Conservation (phyloP, 1,284 basidiomycete genomes). For the Ceratobasidium sp. region DNA sequence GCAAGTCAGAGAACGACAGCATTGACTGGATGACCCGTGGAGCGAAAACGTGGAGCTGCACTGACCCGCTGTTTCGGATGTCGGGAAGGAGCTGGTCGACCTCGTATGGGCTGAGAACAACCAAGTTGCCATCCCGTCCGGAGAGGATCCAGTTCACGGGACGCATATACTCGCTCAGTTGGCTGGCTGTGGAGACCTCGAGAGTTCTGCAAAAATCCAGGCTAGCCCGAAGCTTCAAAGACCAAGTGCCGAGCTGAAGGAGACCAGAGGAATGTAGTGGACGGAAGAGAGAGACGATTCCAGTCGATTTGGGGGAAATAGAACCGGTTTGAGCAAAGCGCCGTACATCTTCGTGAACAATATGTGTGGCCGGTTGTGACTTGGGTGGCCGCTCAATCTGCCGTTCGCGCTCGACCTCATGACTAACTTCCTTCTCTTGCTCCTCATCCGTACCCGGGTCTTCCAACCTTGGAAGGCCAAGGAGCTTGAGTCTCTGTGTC, state of each 20-base stretch:
- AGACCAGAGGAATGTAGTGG: background rate
- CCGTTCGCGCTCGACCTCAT: slow-evolving; percentile 42
- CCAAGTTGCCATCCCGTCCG: slow-evolving; percentile 43
- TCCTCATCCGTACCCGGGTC: slow-evolving; percentile 60
- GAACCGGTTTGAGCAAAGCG: slow-evolving; percentile 14
- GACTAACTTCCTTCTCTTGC: slow-evolving; percentile 63
- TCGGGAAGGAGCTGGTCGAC: slow-evolving; percentile 59
- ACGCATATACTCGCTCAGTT: slow-evolving; percentile 31
- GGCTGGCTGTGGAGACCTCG: background rate
- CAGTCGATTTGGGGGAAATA: background rate
- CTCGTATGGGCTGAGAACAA: slow-evolving; percentile 63
- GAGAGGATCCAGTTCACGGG: slow-evolving; percentile 60
- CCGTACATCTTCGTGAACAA: background rate
- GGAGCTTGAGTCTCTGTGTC: slow-evolving; percentile 52
- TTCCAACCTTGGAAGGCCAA: slow-evolving; percentile 53
- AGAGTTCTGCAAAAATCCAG: slow-evolving; percentile 56
- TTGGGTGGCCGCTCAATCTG: slow-evolving; percentile 41
- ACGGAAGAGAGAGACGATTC: slow-evolving; percentile 8
- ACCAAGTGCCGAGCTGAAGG: background rate
- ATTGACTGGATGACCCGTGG: slow-evolving; percentile 59
- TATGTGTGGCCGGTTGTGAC: slow-evolving; percentile 19
- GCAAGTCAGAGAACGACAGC: slow-evolving; percentile 55
- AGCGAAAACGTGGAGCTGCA: slow-evolving; percentile 62
- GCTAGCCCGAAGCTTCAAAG: background rate
- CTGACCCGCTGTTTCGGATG: slow-evolving; percentile 56